Evolutionary conservation across 768 basidiomycete genomes (phyloP).

Genomic region (Amanita pallidorosea): DNA sequence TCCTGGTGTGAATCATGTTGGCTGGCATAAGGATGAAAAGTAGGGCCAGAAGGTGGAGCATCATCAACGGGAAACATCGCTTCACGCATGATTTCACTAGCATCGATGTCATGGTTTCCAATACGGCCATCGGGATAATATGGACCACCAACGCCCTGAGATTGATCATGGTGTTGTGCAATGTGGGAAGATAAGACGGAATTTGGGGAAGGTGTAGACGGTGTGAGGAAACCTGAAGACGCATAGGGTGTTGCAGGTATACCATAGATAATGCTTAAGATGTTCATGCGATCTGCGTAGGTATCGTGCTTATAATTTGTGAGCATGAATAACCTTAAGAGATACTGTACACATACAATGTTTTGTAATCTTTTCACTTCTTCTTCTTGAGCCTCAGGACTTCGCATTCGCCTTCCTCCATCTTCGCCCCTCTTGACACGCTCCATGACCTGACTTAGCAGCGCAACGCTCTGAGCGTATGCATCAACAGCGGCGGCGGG

Average conservation of each 20-base stretch:
- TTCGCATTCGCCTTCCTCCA: conserved; percentile 57
- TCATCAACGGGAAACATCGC: conserved; percentile 6
- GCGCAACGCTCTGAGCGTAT: conserved; percentile 76
- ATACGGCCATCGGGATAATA: conserved; percentile 18
- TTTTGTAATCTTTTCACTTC: conserved; percentile 79
- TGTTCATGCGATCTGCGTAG: conserved; percentile 90
- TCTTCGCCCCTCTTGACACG: conserved; percentile 81
- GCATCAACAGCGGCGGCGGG: conserved; percentile 84
- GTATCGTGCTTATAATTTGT: conserved; percentile 67
- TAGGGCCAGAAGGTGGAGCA: conserved; percentile 1
- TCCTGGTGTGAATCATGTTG: conserved; percentile 25
- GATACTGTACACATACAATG: conserved; percentile 48
- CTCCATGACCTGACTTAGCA: conserved; percentile 90
- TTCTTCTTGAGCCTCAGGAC: conserved; percentile 84
- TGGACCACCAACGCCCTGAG: conserved; percentile 30
- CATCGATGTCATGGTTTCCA: conserved; percentile 16
- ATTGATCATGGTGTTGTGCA: conserved; percentile 19
- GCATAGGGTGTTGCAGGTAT: conserved; percentile 70
- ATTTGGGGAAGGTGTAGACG: conserved; percentile 19
- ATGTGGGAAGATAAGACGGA: conserved; percentile 35
- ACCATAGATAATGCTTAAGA: conserved; percentile 81
- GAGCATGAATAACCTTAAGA: conserved; percentile 5
- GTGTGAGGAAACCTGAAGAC: conserved; percentile 32
- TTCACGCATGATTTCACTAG: conserved; percentile 6
- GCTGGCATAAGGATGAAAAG: conserved; percentile 43